Conservation (phyloP, 2,329 filamentous ascomycete species). For the Aspergillus terreus region DNA sequence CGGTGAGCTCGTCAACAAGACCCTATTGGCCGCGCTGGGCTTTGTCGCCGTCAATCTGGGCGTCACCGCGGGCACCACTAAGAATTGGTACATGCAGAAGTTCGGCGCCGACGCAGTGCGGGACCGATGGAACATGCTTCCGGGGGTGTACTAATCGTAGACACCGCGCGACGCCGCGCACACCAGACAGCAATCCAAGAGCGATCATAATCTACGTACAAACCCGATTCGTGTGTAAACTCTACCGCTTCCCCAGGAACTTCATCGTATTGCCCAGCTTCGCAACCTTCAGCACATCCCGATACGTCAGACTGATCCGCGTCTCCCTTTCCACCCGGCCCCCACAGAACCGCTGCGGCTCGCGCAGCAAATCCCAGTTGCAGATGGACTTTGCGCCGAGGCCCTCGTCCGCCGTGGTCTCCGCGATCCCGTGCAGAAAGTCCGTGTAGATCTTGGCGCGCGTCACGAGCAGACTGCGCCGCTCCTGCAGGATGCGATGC, state of each 20-base stretch:
- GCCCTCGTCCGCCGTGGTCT: constrained; percentile 58
- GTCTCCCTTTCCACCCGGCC: constrained; percentile 48
- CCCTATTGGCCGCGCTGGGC: constrained; percentile 63
- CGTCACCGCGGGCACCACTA: constrained; percentile 73
- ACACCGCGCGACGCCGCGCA: neutral
- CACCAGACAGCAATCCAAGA: neutral
- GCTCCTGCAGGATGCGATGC: constrained; percentile 75
- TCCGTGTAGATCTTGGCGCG: constrained; percentile 51
- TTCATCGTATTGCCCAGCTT: constrained; percentile 67
- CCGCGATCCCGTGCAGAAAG: constrained; percentile 59
- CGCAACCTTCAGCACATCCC: constrained; percentile 81
- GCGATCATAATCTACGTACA: neutral
- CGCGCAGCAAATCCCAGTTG: constrained; percentile 56
- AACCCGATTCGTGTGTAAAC: neutral
- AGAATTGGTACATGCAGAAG: constrained; percentile 71
- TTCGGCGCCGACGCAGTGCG: constrained; percentile 66
- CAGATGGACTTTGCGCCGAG: constrained; percentile 52
- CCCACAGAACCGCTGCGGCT: constrained; percentile 31
- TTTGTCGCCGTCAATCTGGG: constrained; percentile 80
- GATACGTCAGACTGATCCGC: constrained; percentile 62
- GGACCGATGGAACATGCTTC: constrained; percentile 72
- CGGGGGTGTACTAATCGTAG: constrained; percentile 39
- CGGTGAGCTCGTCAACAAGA: constrained; percentile 65
- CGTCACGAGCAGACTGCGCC: constrained; percentile 65
- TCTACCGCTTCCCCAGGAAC: constrained; percentile 37